Evolutionary conservation across 805 yeast genomes (phyloP).

Genomic region (Pichia cephalocereana): DNA sequence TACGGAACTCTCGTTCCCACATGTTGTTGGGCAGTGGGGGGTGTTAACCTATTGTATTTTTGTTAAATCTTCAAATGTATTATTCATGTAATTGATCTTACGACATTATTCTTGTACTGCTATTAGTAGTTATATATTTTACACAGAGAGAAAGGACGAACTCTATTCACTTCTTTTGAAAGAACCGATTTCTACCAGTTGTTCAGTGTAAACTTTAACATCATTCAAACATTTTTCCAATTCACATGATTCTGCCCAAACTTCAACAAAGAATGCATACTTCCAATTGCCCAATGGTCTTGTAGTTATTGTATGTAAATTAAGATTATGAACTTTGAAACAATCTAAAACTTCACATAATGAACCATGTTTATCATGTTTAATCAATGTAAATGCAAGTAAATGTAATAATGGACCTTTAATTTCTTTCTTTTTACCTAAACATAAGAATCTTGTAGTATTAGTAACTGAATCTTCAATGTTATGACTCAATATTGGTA

Average conservation of each 20-base stretch:
- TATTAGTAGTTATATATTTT: too few relatives aligned
- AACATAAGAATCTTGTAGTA: constrained; percentile 76
- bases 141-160: not conserved
- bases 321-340: constrained; percentile 47
- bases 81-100: too few relatives aligned
- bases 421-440: constrained; percentile 32
- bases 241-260: constrained; percentile 28
- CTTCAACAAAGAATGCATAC: constrained; percentile 74
- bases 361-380: constrained; percentile 64
- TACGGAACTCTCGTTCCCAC: too few relatives aligned
- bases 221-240: constrained; percentile 30
- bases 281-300: constrained; percentile 77
- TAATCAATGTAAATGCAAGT: constrained; percentile 53
- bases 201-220: constrained; percentile 20
- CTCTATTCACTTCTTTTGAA: constrained; percentile 9
- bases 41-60: too few relatives aligned
- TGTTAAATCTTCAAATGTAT: too few relatives aligned
- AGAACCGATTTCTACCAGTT: constrained; percentile 34
- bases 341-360: constrained; percentile 54
- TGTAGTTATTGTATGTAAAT: constrained; percentile 64
- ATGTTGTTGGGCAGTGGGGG: too few relatives aligned
- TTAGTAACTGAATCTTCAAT: constrained; percentile 70
- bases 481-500: constrained; percentile 43
- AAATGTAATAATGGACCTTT: constrained; percentile 33
- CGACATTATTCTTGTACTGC: too few relatives aligned